Conservation (phyloP, 2,329 filamentous ascomycete genomes). For the Colletotrichum magnum region DNA sequence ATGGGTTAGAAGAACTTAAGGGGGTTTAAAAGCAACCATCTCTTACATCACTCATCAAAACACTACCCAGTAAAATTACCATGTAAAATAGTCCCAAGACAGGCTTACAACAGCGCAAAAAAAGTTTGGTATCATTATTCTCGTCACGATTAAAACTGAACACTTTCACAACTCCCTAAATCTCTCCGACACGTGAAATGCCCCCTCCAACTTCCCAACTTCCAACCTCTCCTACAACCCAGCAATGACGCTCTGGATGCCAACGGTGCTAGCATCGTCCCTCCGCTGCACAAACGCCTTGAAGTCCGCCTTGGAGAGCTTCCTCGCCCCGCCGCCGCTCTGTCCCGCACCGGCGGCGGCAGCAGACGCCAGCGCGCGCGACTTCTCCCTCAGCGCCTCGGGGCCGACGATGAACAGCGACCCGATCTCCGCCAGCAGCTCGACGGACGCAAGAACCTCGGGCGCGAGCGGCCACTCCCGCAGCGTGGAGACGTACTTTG, state of each 20-base stretch:
- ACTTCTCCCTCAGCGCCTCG: conserved; percentile 80
- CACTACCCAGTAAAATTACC: no score
- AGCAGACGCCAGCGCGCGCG: conserved; percentile 68
- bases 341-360: conserved; percentile 58
- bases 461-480: conserved; percentile 84
- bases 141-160: no score
- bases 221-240: conserved; percentile 59
- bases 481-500: conserved; percentile 89
- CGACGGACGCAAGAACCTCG: conserved; percentile 78
- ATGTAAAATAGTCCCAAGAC: no score
- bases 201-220: no score
- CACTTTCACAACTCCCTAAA: no score
- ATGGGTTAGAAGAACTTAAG: no score
- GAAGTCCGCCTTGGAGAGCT: conserved; percentile 77
- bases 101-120: neutral
- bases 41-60: no score
- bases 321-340: conserved; percentile 62
- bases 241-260: conserved; percentile 86
- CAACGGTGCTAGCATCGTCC: conserved; percentile 85
- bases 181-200: no score
- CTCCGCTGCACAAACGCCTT: conserved; percentile 87
- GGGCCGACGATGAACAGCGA: conserved; percentile 95
- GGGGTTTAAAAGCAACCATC: no score
- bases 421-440: conserved; percentile 92
- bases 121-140: neutral